Evolutionary conservation across 75 land plant species (phyloP).

Genomic region (Cryptomeria japonica): DNA sequence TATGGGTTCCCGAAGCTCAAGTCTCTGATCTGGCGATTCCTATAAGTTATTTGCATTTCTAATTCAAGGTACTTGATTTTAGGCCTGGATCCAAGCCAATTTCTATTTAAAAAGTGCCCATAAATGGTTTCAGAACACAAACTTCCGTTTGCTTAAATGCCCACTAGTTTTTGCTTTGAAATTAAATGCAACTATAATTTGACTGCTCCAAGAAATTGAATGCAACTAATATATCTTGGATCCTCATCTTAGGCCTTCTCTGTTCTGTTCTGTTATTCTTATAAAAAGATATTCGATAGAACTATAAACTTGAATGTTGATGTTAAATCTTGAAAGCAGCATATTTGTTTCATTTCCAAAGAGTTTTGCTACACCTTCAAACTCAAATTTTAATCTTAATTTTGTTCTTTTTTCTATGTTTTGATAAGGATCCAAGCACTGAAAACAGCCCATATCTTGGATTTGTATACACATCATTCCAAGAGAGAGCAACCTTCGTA

Average conservation of each 20-base stretch:
- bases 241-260: background rate
- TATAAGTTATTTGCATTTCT: background rate
- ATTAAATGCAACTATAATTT: background rate
- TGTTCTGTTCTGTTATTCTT: background rate
- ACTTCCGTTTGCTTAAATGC: too few relatives aligned
- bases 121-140: too few relatives aligned
- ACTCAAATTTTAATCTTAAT: background rate
- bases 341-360: background rate
- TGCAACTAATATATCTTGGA: too few relatives aligned
- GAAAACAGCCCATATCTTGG: slow-evolving; percentile 54
- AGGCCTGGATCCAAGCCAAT: too few relatives aligned
- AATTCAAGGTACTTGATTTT: background rate
- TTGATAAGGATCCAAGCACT: slow-evolving; percentile 32
- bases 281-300: background rate
- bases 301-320: background rate
- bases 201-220: background rate
- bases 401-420: background rate
- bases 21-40: background rate
- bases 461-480: slow-evolving; percentile 51
- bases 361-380: background rate
- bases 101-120: too few relatives aligned
- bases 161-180: background rate
- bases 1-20: background rate
- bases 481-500: slow-evolving; percentile 56
- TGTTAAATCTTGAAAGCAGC: background rate